Evolutionary conservation across 257 asterid species (phyloP), one percentile per base, ranked within the genome.

Genomic region (Voacanga thouarsii): DNA sequence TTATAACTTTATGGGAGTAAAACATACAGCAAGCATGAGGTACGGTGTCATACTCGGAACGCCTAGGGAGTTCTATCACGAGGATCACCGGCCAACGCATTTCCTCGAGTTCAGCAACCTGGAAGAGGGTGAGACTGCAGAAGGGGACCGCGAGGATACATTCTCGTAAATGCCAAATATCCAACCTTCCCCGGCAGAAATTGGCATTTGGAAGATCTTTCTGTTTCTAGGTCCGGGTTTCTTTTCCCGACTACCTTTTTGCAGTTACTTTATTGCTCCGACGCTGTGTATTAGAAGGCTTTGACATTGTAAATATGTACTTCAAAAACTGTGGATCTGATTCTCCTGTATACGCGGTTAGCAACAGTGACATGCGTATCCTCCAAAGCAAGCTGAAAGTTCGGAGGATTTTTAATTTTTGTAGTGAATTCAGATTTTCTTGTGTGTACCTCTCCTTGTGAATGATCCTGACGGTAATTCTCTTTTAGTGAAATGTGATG

Each of bases 1-100:
- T 83, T 96, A 90, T 88, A 96, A 96, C 61, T 96, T 96, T 73
- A 93, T 93, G 97, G 99, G 98, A 1, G 98, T 93, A 86, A 96
- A 92, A 80, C 98, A 93, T 68, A 90, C 97, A 0, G 89, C 68
- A 6, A 86, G 96, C 86, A 96, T 96, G 99, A 92, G 82, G 82
- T 96, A 90, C 18, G 97, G 98, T 23, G 87, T 96, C 76, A 93
- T 92, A 75, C 85, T 96, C 1, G 99, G 98, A 64, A 82, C 96
- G 0, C 98, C 99, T 3, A 88, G 97, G 10, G 99, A 96, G 71
- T 93, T 84, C 87, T 96, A 93, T 69, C 85, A 93, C 5, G 98
- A 96, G 89, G 99, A 93, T 21, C 99, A 93, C 76, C 84, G 98
- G 43, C 97, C 98, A 0, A 92, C 98, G 0, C 99, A 96, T 86